phyloP scores from a whole-genome alignment of 139 green algal genomes.

The Chlorella sp. region DNA sequence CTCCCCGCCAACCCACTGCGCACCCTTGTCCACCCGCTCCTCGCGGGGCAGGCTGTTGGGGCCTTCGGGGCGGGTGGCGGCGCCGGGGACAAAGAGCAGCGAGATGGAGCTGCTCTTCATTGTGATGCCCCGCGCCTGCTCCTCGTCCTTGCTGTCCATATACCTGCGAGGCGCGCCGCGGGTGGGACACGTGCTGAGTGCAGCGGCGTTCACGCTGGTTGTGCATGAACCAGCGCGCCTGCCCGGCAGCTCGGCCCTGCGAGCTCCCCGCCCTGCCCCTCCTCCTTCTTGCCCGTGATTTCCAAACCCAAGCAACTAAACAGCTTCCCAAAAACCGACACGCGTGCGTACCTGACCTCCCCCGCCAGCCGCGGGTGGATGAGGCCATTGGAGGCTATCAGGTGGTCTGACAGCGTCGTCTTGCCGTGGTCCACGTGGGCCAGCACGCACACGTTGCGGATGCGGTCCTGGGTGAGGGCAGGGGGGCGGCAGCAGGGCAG shows the following conservation, averaged over 20 bases:
- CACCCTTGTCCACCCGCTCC: constrained; percentile 38
- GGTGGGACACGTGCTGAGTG: too few species aligned
- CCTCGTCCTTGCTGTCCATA: constrained; percentile 95
- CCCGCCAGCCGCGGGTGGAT: constrained; percentile 94
- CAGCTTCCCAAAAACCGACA: too few species aligned
- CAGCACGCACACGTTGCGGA: constrained; percentile 98
- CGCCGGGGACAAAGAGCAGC: constrained; percentile 84
- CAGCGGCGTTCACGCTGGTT: too few species aligned
- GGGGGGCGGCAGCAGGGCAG: neutral
- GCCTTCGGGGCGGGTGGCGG: constrained; percentile 44
- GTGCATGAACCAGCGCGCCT: too few species aligned
- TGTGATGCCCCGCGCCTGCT: constrained; percentile 95
- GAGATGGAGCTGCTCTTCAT: constrained; percentile 98
- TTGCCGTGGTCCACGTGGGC: constrained; percentile 99
- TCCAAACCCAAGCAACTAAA: too few species aligned
- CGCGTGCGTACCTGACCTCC: constrained; percentile 35
- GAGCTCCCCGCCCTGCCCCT: too few species aligned
- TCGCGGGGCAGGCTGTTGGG: constrained; percentile 34
- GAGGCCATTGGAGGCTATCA: constrained; percentile 97
- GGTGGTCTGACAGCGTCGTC: constrained; percentile 94
- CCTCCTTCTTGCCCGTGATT: too few species aligned
- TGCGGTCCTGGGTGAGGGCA: constrained; percentile 58
- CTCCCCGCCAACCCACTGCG: too few species aligned
- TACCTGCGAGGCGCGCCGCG: constrained; percentile 43
- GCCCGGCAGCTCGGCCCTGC: too few species aligned